Base-by-base conservation (phyloP, 441 rosid species). In the Omphalea diandra region DNA sequence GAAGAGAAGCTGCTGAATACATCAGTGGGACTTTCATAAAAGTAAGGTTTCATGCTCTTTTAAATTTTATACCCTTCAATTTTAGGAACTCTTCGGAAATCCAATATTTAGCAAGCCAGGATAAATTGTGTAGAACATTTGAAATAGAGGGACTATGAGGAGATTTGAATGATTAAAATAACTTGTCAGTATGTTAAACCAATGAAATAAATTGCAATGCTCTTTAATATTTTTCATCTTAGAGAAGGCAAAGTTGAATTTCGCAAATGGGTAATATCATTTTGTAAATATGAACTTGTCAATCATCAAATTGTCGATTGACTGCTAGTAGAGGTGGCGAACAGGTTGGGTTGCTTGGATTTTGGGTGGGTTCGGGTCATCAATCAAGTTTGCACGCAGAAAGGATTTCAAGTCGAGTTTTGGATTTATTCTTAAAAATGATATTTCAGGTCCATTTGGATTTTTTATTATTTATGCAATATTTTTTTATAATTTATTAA, bases 1-100 rank as follows among this genome's bases (percentile, higher is more conserved):
- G 98, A 72, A 86, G 91, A 81, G 97, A 96, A 83, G 99, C 99
- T 58, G 99, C 99, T 69, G 94, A 87, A 5, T 80, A 75, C 72
- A 93, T 93, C 54, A 95, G 99, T 65, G 88, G 80, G 80, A 88
- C 94, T 78, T 95, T 96, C 84, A 85, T 77, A 31, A 87, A 88
- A 84, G 99, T 93, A 78, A 76, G 80, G 66, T 62, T 68, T 36
- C 32, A n/a, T 63, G 17, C 8, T 77, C 49, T 71, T n/a, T n/a
- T n/a, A n/a, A n/a, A n/a, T 68, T 66, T 53, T 59, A 33, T 44
- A 32, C 12, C 54, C 15, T 56, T 27, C 11, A 22, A 17, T 52
- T 70, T 40, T 44, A 32, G 20, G 35, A 63, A 11, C 22, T 71
- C 56, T 47, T 11, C 11, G 50, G 2, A 41, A 40, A 67, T 41